phyloP scores from a whole-genome alignment of 768 basidiomycete species.

The Paxillus involutus region DNA sequence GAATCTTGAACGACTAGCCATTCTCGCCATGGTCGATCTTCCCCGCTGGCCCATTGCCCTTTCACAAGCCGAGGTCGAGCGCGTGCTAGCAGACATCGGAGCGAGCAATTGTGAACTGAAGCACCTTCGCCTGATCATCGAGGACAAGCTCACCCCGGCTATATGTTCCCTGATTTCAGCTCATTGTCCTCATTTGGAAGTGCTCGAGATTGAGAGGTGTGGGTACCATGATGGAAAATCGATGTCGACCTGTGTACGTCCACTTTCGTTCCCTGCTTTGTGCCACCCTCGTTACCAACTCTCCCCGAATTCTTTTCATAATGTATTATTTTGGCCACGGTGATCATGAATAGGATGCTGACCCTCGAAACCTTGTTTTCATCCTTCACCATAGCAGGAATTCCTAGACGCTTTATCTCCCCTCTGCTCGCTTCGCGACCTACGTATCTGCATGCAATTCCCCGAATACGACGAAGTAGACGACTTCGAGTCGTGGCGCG shows the following conservation, averaged over 20 bases:
- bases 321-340: conserved; percentile 19
- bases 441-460: conserved; percentile 38
- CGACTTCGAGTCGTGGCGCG: conserved; percentile 33
- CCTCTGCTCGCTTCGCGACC: conserved; percentile 25
- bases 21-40: conserved; percentile 34
- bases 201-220: conserved; percentile 35
- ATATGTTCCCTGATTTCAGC: conserved; percentile 29
- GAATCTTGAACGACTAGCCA: conserved; percentile 28
- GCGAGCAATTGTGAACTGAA: conserved; percentile 32
- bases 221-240: conserved; percentile 39
- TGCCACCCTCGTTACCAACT: conserved; percentile 8
- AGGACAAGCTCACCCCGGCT: conserved; percentile 34
- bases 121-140: conserved; percentile 35
- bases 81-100: conserved; percentile 27
- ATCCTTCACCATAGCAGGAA: conserved; percentile 33
- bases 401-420: conserved; percentile 32
- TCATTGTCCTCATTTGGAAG: conserved; percentile 31
- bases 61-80: conserved; percentile 31
- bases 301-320: conserved; percentile 10
- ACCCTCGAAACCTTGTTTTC: conserved; percentile 29
- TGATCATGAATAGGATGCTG: conserved; percentile 26
- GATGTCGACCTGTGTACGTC: conserved; percentile 34
- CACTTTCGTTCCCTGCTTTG: conserved; percentile 13
- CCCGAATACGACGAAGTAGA: conserved; percentile 34
- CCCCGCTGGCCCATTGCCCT: conserved; percentile 38